Base-by-base conservation (phyloP, 1,139 yeast species). In the Meyerozyma elateridarum region DNA sequence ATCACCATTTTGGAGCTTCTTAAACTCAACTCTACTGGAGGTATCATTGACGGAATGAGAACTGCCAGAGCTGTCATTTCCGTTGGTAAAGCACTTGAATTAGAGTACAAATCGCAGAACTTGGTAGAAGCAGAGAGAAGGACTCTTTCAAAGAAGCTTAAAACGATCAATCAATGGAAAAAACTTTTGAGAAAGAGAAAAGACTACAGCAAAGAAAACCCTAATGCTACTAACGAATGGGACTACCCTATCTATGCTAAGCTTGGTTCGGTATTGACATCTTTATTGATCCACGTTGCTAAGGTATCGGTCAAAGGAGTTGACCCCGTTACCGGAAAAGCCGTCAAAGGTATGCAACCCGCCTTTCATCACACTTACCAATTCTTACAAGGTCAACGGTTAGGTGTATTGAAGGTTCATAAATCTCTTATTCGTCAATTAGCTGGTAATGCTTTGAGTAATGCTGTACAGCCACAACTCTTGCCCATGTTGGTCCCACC, bases 401-500 rank as follows among this genome's bases (percentile, higher is more conserved):
- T 87, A 20, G 99, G 99, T 22, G 80, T 89, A 8, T 63, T 91
- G 38, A 82, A 80, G 43, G 63, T 87, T 6, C 96, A 91, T 53
- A 76, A 77, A 42, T 69, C 74, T 16, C 70, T 91, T 33, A 73
- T 81, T 7, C 69, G 73, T 29, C 77, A 73, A 47, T 59, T 89
- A 36, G 79, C 88, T 6, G 79, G 82, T 3, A 89, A 82, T 39
- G 69, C 77, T 15, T 59, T 79, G 28, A 70, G 75, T 8, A 79
- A 82, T 35, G 69, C 82, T 2, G 76, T 89, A 5, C 91, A 83
- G 47, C 96, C 97, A 0, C 97, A 91, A 56, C 69, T 76, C 41
- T 67, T 93, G 37, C 99, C 99, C 9, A 93, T 93, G 98, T 65
- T 93, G 38, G 84, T 85, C 7, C 76, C 79, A 39, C 98, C 98